Evolutionary conservation across 192 early-diverging fungal genomes (phyloP), one percentile per base, ranked within the genome.

Genomic region (Globomyces pollinis-pini): DNA sequence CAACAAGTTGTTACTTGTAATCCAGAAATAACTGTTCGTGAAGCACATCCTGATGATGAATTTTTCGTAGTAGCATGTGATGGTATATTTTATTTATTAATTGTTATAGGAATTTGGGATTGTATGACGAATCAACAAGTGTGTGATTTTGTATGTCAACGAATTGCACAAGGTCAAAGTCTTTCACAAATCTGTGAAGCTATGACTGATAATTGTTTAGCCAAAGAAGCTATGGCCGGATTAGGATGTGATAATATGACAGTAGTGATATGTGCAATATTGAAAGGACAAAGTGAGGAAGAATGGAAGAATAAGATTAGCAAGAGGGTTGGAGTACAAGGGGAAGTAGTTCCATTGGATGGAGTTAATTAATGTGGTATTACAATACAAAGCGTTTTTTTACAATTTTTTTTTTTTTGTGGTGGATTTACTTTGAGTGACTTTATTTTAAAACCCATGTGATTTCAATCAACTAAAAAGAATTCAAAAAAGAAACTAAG

Each of bases 181-280:
- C 70, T 94, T 11, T 74, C 70, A 43, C 69, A 70, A 23, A 84
- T 93, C 56, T 89, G 87, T 69, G 94, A 99, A 71, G 72, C 79
- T 24, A 77, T 96, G 42, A 96, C 96, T 91, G 88, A 94, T 57
- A 70, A 78, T 50, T 97, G 96, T 61, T 76, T 99, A 56, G 93
- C 94, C 23, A 69, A 81, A 23, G 91, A 93, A 62, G 93, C 93
- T 32, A 72, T 91, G 54, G 89, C 87, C 47, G 88, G 90, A 21
- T 84, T 99, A 38, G 96, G 96, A 16, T 99, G 94, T 73, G 96
- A 99, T 73, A 99, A 99, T 73, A 99, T 99, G 96, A 96, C 96
- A 0, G 86, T 97, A 13, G 73, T 96, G 23, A 90, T 99, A 33
- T 84, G 92, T 7, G 96, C 78, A 3, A 66, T 96, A 38, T 76